Percentiles rank a stretch among this genome's conserved stretches.
Evolutionary conservation across 805 yeast species (phyloP).

Genomic region (Saturnispora sanitii): DNA sequence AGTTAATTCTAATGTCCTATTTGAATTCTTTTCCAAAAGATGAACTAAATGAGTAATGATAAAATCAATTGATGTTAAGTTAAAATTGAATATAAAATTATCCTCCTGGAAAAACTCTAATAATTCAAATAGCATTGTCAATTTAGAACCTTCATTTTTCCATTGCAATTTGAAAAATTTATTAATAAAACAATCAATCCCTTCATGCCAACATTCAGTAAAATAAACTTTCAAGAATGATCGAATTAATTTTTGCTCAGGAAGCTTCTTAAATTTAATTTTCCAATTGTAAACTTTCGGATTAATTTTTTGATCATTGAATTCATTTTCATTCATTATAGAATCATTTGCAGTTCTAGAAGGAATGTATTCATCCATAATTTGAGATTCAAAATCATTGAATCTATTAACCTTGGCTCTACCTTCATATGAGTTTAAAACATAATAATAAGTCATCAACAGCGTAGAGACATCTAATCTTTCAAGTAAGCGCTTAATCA

Average conservation of each 20-base stretch:
- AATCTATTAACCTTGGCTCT: not conserved
- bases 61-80: slow-evolving; percentile 6
- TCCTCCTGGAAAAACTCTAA: slow-evolving; percentile 9
- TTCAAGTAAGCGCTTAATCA: not conserved
- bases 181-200: slow-evolving; percentile 6
- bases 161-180: slow-evolving; percentile 9
- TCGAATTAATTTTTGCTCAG: slow-evolving; percentile 14
- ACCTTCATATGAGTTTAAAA: slow-evolving; percentile 1
- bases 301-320: slow-evolving; percentile 1
- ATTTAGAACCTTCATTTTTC: not conserved
- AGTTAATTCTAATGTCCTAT: slow-evolving; percentile 33
- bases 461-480: not conserved
- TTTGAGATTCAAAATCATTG: slow-evolving; percentile 5
- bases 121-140: slow-evolving; percentile 14
- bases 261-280: slow-evolving; percentile 4
- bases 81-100: not conserved
- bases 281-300: slow-evolving; percentile 9
- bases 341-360: not conserved
- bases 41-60: slow-evolving; percentile 12
- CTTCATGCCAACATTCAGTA: not conserved
- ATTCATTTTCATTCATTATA: too few species aligned
- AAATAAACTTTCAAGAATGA: slow-evolving; percentile 8
- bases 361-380: slow-evolving; percentile 13
- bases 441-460: slow-evolving; percentile 2
- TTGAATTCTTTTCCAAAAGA: slow-evolving; percentile 16